Evolutionary conservation across 495 filamentous ascomycete species (phyloP).

Genomic region (Hamigera avellanea): DNA sequence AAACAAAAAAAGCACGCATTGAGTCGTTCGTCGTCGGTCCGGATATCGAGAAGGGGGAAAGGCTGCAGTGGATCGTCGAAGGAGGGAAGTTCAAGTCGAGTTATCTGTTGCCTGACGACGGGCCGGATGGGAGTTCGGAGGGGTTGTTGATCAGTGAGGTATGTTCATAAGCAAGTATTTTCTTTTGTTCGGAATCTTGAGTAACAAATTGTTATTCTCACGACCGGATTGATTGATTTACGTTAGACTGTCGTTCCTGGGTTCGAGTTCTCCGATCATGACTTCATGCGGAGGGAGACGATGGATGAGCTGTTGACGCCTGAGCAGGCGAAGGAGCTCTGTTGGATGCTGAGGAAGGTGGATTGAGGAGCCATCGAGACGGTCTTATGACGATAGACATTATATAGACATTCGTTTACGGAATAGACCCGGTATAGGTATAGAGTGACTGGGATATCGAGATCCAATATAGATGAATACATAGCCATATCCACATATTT

Average conservation of each 20-base stretch:
- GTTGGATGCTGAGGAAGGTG: conserved; percentile 27
- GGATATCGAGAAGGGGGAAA: conserved; percentile 43
- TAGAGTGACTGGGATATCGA: too few relatives aligned
- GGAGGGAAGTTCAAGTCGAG: conserved; percentile 53
- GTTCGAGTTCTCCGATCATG: conserved; percentile 53
- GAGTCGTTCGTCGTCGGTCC: conserved; percentile 54
- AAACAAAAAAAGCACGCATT: conserved; percentile 25
- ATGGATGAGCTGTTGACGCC: conserved; percentile 35
- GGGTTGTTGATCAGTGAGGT: conserved; percentile 54
- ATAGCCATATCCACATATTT: too few relatives aligned
- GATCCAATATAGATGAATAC: too few relatives aligned
- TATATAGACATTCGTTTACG: not conserved
- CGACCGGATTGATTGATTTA: not conserved
- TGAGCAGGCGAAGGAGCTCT: conserved; percentile 34
- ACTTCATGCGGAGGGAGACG: conserved; percentile 37
- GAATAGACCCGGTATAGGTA: too few relatives aligned
- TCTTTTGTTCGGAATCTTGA: conserved; percentile 1
- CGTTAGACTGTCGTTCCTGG: conserved; percentile 47
- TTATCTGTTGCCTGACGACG: conserved; percentile 39
- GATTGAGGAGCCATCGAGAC: not conserved
- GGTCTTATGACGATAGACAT: too few relatives aligned
- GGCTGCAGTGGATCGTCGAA: conserved; percentile 56
- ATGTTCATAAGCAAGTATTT: conserved; percentile 1
- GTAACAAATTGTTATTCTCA: too few relatives aligned
- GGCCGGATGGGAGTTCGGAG: conserved; percentile 17